Percentiles rank a stretch among this genome's conserved stretches.
Conservation (phyloP, 2,329 filamentous ascomycete genomes). For the Blumeria hordei region DNA sequence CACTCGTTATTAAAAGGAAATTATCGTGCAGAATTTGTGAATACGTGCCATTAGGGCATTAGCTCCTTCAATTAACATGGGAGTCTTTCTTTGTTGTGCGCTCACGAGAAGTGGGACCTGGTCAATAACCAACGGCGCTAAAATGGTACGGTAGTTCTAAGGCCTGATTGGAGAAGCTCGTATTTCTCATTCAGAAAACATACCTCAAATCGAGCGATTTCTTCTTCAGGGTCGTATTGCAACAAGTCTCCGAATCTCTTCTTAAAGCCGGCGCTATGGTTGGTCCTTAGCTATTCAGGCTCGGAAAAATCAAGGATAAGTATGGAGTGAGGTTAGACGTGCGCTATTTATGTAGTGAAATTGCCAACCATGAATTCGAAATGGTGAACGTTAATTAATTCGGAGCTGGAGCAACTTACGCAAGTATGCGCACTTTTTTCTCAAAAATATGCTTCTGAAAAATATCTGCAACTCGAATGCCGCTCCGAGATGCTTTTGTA, state of each 20-base stretch:
- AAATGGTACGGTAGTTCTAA: conserved; percentile 24
- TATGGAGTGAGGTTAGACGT: not conserved
- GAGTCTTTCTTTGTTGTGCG: conserved; percentile 31
- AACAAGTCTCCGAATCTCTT: conserved; percentile 44
- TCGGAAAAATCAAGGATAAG: not conserved
- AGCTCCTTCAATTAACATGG: conserved; percentile 35
- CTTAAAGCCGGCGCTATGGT: conserved; percentile 25
- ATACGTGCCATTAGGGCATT: conserved; percentile 14
- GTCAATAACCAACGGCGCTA: conserved; percentile 40
- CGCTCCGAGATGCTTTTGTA: conserved; percentile 38
- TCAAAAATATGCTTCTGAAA: conserved; percentile 45
- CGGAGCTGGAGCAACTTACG: conserved; percentile 9
- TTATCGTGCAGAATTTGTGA: not conserved
- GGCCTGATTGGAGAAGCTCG: too few relatives aligned
- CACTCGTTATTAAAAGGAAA: not conserved
- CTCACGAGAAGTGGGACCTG: conserved; percentile 33
- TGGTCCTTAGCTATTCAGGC: not conserved
- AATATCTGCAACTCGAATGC: conserved; percentile 40
- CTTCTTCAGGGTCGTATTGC: conserved; percentile 42
- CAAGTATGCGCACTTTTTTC: conserved; percentile 35
- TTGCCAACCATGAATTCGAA: too few relatives aligned
- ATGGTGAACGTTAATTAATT: not conserved
- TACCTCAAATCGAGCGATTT: conserved; percentile 35
- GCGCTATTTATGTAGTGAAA: too few relatives aligned
- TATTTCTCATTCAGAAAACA: not conserved